Percentiles rank a stretch among this genome's conserved stretches.
Evolutionary conservation across 1,139 yeast genomes (phyloP).

Genomic region (Magnusiomyces fungicola): DNA sequence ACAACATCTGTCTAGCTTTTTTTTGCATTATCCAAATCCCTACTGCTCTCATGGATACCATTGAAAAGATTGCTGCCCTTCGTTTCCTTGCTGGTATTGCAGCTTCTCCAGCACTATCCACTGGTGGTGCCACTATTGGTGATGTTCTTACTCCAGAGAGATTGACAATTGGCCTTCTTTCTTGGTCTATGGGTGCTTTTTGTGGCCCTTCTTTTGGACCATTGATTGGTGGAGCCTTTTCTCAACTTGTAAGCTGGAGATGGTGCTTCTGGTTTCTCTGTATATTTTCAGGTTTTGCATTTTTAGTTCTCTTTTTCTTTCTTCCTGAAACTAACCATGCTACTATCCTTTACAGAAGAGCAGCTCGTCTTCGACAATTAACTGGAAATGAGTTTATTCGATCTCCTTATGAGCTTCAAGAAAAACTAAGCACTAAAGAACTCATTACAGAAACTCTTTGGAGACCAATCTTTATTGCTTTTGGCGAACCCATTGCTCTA

Average conservation of each 20-base stretch:
- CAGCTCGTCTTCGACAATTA: conserved; percentile 39
- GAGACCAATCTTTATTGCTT: conserved; percentile 37
- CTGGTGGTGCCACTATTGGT: conserved; percentile 80
- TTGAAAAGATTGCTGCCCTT: conserved; percentile 45
- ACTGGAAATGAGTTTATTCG: conserved; percentile 38
- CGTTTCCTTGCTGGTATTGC: conserved; percentile 75
- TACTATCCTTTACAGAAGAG: conserved; percentile 42
- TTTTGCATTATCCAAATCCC: conserved; percentile 53
- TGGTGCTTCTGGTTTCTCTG: conserved; percentile 42
- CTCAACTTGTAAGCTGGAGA: conserved; percentile 31
- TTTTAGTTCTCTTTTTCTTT: conserved; percentile 31
- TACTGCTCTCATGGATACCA: conserved; percentile 41
- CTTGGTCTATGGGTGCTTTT: conserved; percentile 48
- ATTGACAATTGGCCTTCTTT: conserved; percentile 36
- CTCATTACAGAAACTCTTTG: conserved; percentile 41
- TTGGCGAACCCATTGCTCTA: conserved; percentile 33
- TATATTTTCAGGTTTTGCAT: conserved; percentile 34
- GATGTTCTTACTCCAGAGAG: conserved; percentile 39
- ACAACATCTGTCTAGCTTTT: conserved; percentile 45
- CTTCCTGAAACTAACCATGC: conserved; percentile 48
- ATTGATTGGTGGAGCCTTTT: conserved; percentile 55
- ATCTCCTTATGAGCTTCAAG: conserved; percentile 37
- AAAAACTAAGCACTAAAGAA: conserved; percentile 17
- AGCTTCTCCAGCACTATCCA: conserved; percentile 78
- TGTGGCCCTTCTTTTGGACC: conserved; percentile 64